Conservation (phyloP, 345 rosid genomes). For the Litchi chinensis region DNA sequence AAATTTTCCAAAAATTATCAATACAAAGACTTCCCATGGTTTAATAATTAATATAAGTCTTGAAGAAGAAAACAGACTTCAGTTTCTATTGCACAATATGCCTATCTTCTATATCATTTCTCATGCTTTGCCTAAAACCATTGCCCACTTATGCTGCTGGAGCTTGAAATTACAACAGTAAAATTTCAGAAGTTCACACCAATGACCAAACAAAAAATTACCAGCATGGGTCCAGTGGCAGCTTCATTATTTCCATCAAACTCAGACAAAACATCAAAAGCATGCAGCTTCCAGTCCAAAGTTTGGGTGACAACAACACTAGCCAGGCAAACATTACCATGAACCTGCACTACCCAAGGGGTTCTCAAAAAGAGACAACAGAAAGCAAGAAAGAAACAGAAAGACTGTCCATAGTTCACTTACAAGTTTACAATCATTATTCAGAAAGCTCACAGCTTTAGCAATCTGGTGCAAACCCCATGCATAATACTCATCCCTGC, state of each 20-base stretch:
- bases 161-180: conserved; percentile 7
- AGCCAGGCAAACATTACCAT: conserved; percentile 90
- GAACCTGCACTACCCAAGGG: conserved; percentile 63
- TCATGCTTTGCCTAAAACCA: neutral
- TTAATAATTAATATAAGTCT: neutral
- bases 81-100: neutral
- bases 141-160: neutral
- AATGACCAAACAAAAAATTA: conserved; percentile 48
- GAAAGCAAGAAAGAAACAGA: neutral
- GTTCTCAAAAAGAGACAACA: conserved; percentile 18
- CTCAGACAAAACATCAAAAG: conserved; percentile 94
- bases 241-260: conserved; percentile 83
- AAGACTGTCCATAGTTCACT: conserved; percentile 31
- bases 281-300: conserved; percentile 99
- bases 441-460: conserved; percentile 98
- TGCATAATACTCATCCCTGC: conserved; percentile 97
- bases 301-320: conserved; percentile 96
- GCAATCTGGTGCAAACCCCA: conserved; percentile 91
- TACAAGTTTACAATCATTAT: conserved; percentile 98
- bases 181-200: conserved; percentile 1
- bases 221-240: conserved; percentile 97
- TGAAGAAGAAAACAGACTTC: neutral
- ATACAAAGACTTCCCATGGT: neutral
- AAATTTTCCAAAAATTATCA: neutral
- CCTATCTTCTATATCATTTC: neutral